A percentile compares a stretch with the other conserved stretches of the same genome.
phyloP scores from a whole-genome alignment of 805 yeast species.

The Candida rishiriensis region DNA sequence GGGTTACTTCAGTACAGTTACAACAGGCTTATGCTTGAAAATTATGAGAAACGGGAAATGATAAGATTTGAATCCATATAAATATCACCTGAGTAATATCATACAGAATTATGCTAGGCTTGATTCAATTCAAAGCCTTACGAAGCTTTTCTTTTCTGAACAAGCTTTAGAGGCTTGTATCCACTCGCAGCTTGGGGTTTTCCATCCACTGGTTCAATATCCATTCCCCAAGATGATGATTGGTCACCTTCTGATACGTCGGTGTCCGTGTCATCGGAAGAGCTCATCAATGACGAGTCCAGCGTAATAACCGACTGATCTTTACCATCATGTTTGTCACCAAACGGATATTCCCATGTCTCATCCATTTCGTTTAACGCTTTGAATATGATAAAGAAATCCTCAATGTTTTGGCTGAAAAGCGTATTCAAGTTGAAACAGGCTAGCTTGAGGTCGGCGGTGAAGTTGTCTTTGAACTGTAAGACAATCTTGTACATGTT shows the following conservation, averaged over 20 bases:
- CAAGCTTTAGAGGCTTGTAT: slow-evolving; percentile 16
- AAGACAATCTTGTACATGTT: slow-evolving; percentile 12
- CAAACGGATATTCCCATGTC: neutral
- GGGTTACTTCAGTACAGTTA: no score
- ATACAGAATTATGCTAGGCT: no score
- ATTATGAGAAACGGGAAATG: no score
- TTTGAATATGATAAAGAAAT: slow-evolving; percentile 24
- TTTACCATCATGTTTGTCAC: no score
- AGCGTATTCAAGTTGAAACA: slow-evolving; percentile 18
- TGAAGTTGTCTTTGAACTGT: slow-evolving; percentile 17
- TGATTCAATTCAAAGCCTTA: neutral
- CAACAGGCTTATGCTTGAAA: no score
- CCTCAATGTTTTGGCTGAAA: slow-evolving; percentile 25
- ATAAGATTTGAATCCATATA: no score
- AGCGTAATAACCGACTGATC: slow-evolving; percentile 8
- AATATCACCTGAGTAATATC: no score
- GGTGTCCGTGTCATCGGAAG: slow-evolving; percentile 5
- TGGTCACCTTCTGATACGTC: slow-evolving; percentile 2
- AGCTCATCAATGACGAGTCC: slow-evolving; percentile 9
- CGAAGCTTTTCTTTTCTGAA: slow-evolving; percentile 9
- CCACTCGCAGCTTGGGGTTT: neutral
- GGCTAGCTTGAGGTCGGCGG: slow-evolving; percentile 19
- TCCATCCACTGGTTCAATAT: slow-evolving; percentile 1
- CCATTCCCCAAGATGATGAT: slow-evolving; percentile 9
- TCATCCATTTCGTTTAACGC: slow-evolving; percentile 20